Base-by-base conservation (phyloP, 2,329 filamentous ascomycete genomes). In the Cladosporium colombiae region DNA sequence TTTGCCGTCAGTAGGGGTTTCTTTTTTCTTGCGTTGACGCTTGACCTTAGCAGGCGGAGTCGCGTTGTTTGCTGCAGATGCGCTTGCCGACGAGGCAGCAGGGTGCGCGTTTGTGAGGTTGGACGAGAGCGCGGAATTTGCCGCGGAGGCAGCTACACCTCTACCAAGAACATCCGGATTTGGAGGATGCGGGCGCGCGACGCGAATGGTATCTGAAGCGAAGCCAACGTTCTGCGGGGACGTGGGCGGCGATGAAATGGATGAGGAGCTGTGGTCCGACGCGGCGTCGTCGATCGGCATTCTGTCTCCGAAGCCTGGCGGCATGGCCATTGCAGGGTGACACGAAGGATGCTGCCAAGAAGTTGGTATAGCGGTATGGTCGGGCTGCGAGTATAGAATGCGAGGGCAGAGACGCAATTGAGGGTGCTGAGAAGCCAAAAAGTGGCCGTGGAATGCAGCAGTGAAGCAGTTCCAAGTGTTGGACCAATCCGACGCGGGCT, bases 21-120 rank as follows among this genome's bases (percentile, higher is more conserved):
- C 76, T 61, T 74, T 75, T 57, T 75, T 76, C 71, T 82, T 83
- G 35, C 80, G 79, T 25, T 77, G 79, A 37, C 71, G 52, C 62
- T 74, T 76, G 18, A 69, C 73, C 78, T 82, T 77, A 29, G 70
- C 70, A 35, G 67, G 68, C 40, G 56, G 65, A 50, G 69, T 33
- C 57, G 68, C 62, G 59, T 71, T 64, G 68, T 70, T 70, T 65
- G 68, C 14, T 13, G 69, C 46, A 46, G 66, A 55, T 37, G 62
- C 50, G 62, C 68, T 68, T 63, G 68, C 25, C 18, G 44, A 33
- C 33, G 37, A 57, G 27, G 27, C 29, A 14, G 33, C 21, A 18
- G 44, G 23, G 44, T 46, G 21, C 18, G 37, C 52, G 44, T 60
- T 60, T 68, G 69, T 66, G 65, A 60, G 56, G 67, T 58, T 64